Base-by-base conservation (phyloP, 257 asterid genomes). In the Nicotiana tabacum region DNA sequence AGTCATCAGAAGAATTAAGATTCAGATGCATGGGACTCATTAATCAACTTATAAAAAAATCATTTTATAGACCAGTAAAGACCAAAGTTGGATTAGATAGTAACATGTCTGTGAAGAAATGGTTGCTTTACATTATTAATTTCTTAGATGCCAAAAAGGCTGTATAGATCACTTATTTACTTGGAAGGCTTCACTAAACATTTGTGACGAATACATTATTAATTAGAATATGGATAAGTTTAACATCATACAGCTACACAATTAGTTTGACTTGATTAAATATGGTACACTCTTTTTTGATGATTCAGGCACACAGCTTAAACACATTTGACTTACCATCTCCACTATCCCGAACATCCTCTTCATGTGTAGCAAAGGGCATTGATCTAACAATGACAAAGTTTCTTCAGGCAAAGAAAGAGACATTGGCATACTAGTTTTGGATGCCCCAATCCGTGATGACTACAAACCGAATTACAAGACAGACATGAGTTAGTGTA, bases 321-420 rank as follows among this genome's bases (percentile, higher is more conserved):
- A 76, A 83, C 55, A 10, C 17, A 83, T 32, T 67, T 35, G 85
- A 81, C 94, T 69, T 94, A 96, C 98, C 99, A 15, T 82, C 85
- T 82, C 87, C 91, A 77, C 86, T 56, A 79, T 84, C 90, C 57
- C 91, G 84, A 88, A 84, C 87, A 78, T 84, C 87, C 87, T 84
- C 90, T 88, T 87, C 93, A 3, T 89, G 88, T 78, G 88, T 77
- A 66, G 92, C 85, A 83, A 93, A 92, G 65, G 98, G 93, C 65
- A 88, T 57, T 62, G 97, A 92, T 88, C 98, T 90, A 64, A 96
- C 92, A 60, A 96, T 94, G 66, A 96, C 82, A 62, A 83, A 30
- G 77, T 84, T 91, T 86, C 89, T 91, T 84, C 92, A 9, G 98
- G 98, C 61, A 90, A 91, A 66, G 99, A 96, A 21, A 92, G 93